Evolutionary conservation across 2,329 filamentous ascomycete genomes (phyloP), one percentile per base, ranked within the genome.

Genomic region (Epichloe aotearoae): DNA sequence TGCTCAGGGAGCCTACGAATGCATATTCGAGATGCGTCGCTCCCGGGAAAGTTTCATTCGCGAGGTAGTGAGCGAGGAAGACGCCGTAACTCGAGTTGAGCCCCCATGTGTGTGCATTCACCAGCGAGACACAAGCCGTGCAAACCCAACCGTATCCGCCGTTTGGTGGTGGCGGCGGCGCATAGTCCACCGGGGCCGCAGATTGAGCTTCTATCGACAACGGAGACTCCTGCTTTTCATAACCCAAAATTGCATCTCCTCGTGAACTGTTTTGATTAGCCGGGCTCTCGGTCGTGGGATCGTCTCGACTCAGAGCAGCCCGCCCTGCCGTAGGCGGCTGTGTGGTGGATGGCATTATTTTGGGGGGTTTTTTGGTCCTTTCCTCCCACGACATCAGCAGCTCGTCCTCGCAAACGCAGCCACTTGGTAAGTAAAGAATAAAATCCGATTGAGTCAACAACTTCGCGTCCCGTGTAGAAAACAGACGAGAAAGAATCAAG

Each of bases 91-190:
- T 66, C 34, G 65, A 66, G 62, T 88, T 88, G 54, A 88, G 68
- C 7, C 84, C 84, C 84, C 84, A 88, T 1, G 84, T 87, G 61
- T 88, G 83, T 7, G 74, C 79, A 60, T 85, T 86, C 52, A 85
- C 74, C 54, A 79, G 54, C 34, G 63, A 62, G 17, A 67, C 64
- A 51, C 64, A 65, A 12, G 59, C 58, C 3, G 66, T 66, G 53
- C 67, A 69, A 3, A 73, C 62, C 71, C 70, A 73, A 33, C 70
- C 72, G 55, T 83, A 84, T 14, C 80, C 80, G 41, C 80, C 80
- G 59, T 82, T 71, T 0, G 79, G 78, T 1, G 76, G 73, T 0
- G 64, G 63, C 10, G 60, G 57, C 11, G 62, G 57, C 1, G 49
- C 50, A 36, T 26, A 15, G 14, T 12, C 30, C 12, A 23, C 33